Evolutionary conservation across 345 rosid species (phyloP).

Genomic region (Murraya koenigii): DNA sequence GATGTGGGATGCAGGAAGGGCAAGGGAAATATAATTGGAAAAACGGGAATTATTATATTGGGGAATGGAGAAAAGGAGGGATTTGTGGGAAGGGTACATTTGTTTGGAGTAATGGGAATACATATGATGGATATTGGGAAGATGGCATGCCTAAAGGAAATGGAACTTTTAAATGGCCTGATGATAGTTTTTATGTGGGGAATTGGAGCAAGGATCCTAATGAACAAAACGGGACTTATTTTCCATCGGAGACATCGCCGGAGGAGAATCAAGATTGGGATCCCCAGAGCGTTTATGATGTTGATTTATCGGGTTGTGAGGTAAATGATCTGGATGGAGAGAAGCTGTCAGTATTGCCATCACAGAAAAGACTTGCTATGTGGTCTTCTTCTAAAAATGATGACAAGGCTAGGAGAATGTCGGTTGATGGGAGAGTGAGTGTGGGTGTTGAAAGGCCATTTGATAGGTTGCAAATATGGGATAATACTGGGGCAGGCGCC

Average conservation of each 20-base stretch:
- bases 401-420: conserved; percentile 61
- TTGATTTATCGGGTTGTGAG: conserved; percentile 31
- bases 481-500: conserved; percentile 17
- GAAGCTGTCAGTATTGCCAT: conserved; percentile 69
- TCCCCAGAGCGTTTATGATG: conserved; percentile 53
- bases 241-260: conserved; percentile 44
- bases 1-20: conserved; percentile 76
- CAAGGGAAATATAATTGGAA: conserved; percentile 76
- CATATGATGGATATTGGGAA: conserved; percentile 79
- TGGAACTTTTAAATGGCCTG: conserved; percentile 71
- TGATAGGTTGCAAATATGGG: conserved; percentile 77
- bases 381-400: conserved; percentile 70
- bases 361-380: conserved; percentile 77
- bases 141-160: conserved; percentile 78
- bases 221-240: conserved; percentile 76
- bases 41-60: conserved; percentile 52
- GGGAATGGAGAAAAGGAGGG: conserved; percentile 77
- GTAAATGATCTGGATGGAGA: conserved; percentile 53
- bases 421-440: conserved; percentile 83
- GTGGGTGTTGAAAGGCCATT: conserved; percentile 69
- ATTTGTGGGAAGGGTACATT: conserved; percentile 70
- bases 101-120: conserved; percentile 62
- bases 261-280: conserved; percentile 57
- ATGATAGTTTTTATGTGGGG: conserved; percentile 81
- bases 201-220: conserved; percentile 79